Base-by-base conservation (phyloP, 2,329 filamentous ascomycete species). In the Calonectria crousiana region DNA sequence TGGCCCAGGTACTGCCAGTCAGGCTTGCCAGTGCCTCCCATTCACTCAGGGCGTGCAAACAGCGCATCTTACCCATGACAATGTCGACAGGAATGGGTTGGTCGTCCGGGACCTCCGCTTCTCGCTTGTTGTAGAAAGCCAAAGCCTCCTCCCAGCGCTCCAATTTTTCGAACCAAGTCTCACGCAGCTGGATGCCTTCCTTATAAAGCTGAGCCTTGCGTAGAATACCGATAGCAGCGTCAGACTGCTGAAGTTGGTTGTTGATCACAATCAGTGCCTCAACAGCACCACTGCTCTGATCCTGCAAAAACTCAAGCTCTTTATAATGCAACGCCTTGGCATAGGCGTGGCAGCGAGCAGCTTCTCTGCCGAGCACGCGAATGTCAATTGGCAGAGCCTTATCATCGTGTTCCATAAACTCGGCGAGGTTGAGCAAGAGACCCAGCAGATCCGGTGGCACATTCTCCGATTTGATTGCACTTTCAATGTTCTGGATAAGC, bases 361-460 rank as follows among this genome's bases (percentile, higher is more conserved):
- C 97, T 84, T 98, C 98, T 82, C 96, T 94, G 38, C 97, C 97
- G 14, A 99, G 90, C 13, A 97, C 95, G 64, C 97, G 90, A 77
- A 99, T 98, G 82, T 99, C 97, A 76, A 99, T 99, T 2, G 97
- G 97, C 67, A 99, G 88, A 18, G 97, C 96, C 84, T 99, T 99
- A 84, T 99, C 97, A 80, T 99, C 97, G 82, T 99, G 97, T 83
- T 99, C 97, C 97, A 99, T 99, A 84, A 99, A 99, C 83, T 99
- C 97, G 28, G 97, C 97, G 66, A 99, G 90, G 81, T 99, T 99
- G 64, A 99, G 91, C 34, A 99, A 89, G 65, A 98, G 93, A 74
- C 98, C 96, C 11, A 99, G 88, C 77, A 99, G 93, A 84, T 99
- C 97, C 0, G 97, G 97, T 0, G 97, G 96, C 16, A 99, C 97